Conservation (phyloP, 306 rosid genomes). For the Quercus glauca region DNA sequence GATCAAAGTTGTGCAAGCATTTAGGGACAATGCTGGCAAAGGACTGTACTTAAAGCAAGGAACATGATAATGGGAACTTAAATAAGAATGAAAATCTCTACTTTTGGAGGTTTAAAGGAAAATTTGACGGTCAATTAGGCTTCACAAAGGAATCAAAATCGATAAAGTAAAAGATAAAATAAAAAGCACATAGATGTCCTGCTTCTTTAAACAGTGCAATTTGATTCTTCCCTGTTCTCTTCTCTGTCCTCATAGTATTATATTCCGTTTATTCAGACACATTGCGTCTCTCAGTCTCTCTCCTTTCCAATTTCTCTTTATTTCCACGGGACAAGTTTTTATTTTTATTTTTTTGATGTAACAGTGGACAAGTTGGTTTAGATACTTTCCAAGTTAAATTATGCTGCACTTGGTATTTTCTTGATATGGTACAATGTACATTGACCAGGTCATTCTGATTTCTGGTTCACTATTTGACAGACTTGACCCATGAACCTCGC, state of each 20-base stretch:
- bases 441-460: background rate
- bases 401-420: background rate
- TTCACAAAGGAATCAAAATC: constrained; percentile 18
- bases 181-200: background rate
- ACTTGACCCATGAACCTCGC: background rate
- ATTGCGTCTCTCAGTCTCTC: constrained; percentile 2
- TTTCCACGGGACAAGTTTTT: background rate
- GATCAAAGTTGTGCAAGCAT: background rate
- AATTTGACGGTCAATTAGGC: background rate
- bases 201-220: constrained; percentile 1
- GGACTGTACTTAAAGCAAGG: constrained; percentile 1
- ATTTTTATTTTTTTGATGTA: too few relatives aligned
- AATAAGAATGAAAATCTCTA: constrained; percentile 2
- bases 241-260: background rate
- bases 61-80: background rate
- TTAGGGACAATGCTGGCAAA: background rate
- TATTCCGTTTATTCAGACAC: background rate
- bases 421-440: background rate
- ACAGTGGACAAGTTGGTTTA: background rate
- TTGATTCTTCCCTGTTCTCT: constrained; percentile 14
- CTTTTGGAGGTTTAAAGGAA: constrained; percentile 3
- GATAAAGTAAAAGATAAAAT: constrained; percentile 10
- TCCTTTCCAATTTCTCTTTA: background rate
- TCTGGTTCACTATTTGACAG: background rate
- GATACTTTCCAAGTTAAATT: background rate